A percentile compares a stretch with the other conserved stretches of the same genome.
Evolutionary conservation across 2,329 filamentous ascomycete species (phyloP).

Genomic region (Phialemoniopsis sp.): DNA sequence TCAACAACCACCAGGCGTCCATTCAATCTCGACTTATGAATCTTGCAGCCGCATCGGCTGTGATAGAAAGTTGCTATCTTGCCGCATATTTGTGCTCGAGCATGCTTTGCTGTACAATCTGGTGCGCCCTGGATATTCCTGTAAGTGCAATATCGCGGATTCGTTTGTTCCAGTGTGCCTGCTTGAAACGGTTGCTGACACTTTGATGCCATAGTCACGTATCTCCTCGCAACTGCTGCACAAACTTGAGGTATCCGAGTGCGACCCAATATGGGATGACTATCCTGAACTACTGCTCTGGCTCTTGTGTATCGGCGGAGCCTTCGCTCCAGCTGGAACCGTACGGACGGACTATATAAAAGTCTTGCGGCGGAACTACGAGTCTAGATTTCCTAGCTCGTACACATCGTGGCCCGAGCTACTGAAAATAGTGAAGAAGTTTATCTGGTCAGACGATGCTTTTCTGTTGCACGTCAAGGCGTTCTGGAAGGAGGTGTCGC

Average conservation of each 20-base stretch:
- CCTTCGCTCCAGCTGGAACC: slow-evolving; percentile 23
- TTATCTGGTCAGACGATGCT: slow-evolving; percentile 33
- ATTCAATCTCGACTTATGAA: slow-evolving; percentile 31
- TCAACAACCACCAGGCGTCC: slow-evolving; percentile 35
- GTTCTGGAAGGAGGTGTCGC: slow-evolving; percentile 23
- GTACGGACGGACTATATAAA: slow-evolving; percentile 20
- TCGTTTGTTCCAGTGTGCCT: not conserved
- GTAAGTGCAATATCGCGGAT: slow-evolving; percentile 20
- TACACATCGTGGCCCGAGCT: slow-evolving; percentile 25
- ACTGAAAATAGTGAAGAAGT: slow-evolving; percentile 22
- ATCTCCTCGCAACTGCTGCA: slow-evolving; percentile 23
- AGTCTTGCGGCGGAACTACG: slow-evolving; percentile 15
- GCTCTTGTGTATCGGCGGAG: slow-evolving; percentile 30
- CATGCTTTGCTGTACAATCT: slow-evolving; percentile 34
- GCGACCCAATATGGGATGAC: slow-evolving; percentile 24
- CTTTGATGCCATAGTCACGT: slow-evolving; percentile 16
- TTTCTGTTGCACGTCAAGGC: slow-evolving; percentile 21
- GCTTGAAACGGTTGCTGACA: slow-evolving; percentile 5
- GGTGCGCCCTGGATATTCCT: slow-evolving; percentile 30
- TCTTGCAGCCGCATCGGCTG: slow-evolving; percentile 13
- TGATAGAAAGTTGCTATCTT: slow-evolving; percentile 27
- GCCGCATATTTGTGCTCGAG: slow-evolving; percentile 34
- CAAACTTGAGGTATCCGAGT: slow-evolving; percentile 19
- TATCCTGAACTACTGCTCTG: slow-evolving; percentile 26
- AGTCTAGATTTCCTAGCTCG: slow-evolving; percentile 8